A percentile compares a stretch with the other conserved stretches of the same genome.
Conservation (phyloP, 1,284 basidiomycete genomes). For the Apiotrichum akiyoshidainum region DNA sequence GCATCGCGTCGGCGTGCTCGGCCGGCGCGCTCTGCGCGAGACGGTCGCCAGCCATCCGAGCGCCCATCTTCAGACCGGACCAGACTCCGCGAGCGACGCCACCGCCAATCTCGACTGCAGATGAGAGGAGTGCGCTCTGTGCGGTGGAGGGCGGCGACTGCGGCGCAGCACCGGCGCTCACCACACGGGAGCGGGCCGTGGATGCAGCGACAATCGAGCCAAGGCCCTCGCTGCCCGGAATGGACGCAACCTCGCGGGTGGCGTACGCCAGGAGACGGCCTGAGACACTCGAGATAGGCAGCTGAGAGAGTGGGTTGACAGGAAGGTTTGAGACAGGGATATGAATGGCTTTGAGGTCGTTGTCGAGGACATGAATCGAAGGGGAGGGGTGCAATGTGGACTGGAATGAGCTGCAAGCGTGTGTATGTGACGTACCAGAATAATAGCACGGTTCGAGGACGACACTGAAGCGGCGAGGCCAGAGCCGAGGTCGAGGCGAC, state of each 20-base stretch:
- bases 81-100: conserved; percentile 46
- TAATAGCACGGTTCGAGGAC: conserved; percentile 25
- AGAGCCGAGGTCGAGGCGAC: conserved; percentile 31
- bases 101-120: conserved; percentile 44
- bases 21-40: conserved; percentile 40
- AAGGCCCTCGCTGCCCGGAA: conserved; percentile 31
- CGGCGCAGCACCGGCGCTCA: conserved; percentile 1
- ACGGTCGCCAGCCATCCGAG: conserved; percentile 32
- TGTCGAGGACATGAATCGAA: conserved; percentile 29
- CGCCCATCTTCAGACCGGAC: conserved; percentile 47
- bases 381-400: conserved; percentile 31
- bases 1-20: conserved; percentile 14
- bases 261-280: conserved; percentile 39
- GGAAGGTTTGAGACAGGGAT: conserved; percentile 21
- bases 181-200: conserved; percentile 1
- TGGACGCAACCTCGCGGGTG: conserved; percentile 26
- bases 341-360: conserved; percentile 17
- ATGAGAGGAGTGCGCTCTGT: conserved; percentile 33
- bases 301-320: conserved; percentile 14
- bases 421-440: conserved; percentile 26
- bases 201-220: conserved; percentile 35
- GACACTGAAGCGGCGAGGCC: conserved; percentile 24
- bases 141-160: conserved; percentile 4
- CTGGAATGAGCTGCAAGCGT: conserved; percentile 17
- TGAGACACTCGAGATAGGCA: conserved; percentile 33